Evolutionary conservation across 2,329 filamentous ascomycete genomes (phyloP).

Genomic region (Madurella mycetomatis): DNA sequence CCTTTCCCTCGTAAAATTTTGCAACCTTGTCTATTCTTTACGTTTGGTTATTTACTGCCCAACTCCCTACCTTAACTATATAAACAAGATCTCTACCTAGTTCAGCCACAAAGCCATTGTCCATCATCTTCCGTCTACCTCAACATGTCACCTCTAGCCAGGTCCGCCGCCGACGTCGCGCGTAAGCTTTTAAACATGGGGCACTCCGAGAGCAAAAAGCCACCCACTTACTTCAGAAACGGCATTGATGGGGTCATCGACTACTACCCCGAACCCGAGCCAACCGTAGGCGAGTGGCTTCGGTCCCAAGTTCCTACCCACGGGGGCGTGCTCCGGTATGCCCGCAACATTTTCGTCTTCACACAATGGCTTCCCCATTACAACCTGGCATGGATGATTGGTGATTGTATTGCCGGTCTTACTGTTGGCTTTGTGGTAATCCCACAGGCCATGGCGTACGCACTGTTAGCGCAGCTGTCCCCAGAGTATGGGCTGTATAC

Average conservation of each 20-base stretch:
- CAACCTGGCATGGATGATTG: constrained; percentile 44
- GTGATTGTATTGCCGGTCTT: constrained; percentile 44
- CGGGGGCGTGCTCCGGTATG: neutral
- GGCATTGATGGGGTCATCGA: neutral
- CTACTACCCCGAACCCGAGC: constrained; percentile 6
- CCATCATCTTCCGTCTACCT: too few species aligned
- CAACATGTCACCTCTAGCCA: too few species aligned
- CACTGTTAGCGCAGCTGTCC: constrained; percentile 43
- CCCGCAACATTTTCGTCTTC: constrained; percentile 6
- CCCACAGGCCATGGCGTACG: constrained; percentile 53
- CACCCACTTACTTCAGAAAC: too few species aligned
- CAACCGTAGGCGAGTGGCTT: constrained; percentile 7
- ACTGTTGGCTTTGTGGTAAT: constrained; percentile 52
- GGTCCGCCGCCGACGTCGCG: too few species aligned
- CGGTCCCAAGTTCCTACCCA: constrained; percentile 1
- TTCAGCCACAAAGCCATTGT: too few species aligned
- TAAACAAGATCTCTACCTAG: too few species aligned
- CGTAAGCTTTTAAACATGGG: too few species aligned
- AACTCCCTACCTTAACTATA: too few species aligned
- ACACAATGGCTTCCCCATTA: constrained; percentile 37
- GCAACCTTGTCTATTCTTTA: too few species aligned
- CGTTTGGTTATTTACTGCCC: too few species aligned
- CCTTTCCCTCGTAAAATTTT: too few species aligned
- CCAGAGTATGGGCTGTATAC: constrained; percentile 47
- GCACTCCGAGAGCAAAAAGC: too few species aligned